Conservation (phyloP, 768 basidiomycete genomes). For the Suillus americanus region DNA sequence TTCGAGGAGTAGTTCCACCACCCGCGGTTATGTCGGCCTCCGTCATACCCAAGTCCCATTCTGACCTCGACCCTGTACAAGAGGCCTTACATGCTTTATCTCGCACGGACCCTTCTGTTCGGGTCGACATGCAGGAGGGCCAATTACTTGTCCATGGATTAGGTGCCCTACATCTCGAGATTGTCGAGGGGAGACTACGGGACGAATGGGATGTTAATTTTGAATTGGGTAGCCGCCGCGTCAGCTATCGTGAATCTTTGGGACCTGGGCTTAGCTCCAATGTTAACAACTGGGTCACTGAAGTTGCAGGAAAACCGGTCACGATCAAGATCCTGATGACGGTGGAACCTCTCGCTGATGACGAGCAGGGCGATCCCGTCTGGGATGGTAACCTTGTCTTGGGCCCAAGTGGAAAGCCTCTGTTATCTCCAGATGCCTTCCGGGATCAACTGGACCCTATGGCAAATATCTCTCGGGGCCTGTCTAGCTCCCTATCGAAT, state of each 20-base stretch:
- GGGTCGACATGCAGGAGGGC: conserved; percentile 77
- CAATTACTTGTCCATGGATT: conserved; percentile 83
- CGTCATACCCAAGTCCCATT: conserved; percentile 76
- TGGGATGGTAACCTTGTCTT: conserved; percentile 83
- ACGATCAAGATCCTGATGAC: conserved; percentile 53
- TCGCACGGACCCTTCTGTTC: conserved; percentile 89
- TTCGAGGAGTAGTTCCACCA: conserved; percentile 71
- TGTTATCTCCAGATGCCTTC: conserved; percentile 52
- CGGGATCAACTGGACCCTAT: conserved; percentile 43
- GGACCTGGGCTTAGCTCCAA: conserved; percentile 32
- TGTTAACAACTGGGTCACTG: conserved; percentile 56
- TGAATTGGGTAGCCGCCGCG: conserved; percentile 73
- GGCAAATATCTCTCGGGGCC: conserved; percentile 62
- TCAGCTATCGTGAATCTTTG: conserved; percentile 74
- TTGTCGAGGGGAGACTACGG: conserved; percentile 75
- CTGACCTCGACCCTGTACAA: conserved; percentile 77
- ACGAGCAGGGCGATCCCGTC: conserved; percentile 60
- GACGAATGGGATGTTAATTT: conserved; percentile 81
- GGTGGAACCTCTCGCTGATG: conserved; percentile 51
- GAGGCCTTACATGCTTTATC: conserved; percentile 68
- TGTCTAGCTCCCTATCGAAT: conserved; percentile 69
- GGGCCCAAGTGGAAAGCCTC: conserved; percentile 47
- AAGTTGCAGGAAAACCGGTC: conserved; percentile 56
- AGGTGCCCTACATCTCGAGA: conserved; percentile 86
- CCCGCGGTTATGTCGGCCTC: conserved; percentile 86